Percentiles rank a stretch among this genome's conserved stretches.
phyloP scores from a whole-genome alignment of 2,329 filamentous ascomycete species.

The Talaromyces verruculosus region DNA sequence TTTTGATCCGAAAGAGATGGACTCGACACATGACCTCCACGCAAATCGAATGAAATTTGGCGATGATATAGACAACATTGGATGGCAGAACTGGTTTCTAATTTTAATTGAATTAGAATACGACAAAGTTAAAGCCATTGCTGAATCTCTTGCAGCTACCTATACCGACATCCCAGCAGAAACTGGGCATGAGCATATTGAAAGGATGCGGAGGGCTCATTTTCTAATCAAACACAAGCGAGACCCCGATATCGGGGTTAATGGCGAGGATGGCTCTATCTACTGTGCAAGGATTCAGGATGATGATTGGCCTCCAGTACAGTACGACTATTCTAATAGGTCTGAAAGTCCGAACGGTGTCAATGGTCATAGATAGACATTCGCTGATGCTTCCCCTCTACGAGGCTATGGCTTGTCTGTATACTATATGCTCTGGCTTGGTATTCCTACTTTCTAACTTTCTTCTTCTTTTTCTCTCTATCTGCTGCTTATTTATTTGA shows the following conservation, averaged over 20 bases:
- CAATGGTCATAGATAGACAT: neutral
- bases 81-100: neutral
- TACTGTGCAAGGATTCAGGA: neutral
- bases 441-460: neutral
- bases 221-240: neutral
- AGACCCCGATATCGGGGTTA: neutral
- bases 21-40: neutral
- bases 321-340: neutral
- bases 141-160: neutral
- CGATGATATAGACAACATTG: neutral
- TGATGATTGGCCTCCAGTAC: neutral
- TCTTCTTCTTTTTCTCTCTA: neutral
- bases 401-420: neutral
- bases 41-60: neutral
- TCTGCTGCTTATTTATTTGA: neutral
- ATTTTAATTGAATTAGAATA: neutral
- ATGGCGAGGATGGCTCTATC: neutral
- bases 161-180: neutral
- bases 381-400: neutral
- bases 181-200: neutral
- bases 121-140: neutral
- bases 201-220: neutral
- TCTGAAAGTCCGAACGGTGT: neutral
- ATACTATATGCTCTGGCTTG: neutral
- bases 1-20: neutral